A percentile compares a stretch with the other conserved stretches of the same genome.
Evolutionary conservation across 2,329 filamentous ascomycete species (phyloP).

Genomic region (Penicillium decumbens): DNA sequence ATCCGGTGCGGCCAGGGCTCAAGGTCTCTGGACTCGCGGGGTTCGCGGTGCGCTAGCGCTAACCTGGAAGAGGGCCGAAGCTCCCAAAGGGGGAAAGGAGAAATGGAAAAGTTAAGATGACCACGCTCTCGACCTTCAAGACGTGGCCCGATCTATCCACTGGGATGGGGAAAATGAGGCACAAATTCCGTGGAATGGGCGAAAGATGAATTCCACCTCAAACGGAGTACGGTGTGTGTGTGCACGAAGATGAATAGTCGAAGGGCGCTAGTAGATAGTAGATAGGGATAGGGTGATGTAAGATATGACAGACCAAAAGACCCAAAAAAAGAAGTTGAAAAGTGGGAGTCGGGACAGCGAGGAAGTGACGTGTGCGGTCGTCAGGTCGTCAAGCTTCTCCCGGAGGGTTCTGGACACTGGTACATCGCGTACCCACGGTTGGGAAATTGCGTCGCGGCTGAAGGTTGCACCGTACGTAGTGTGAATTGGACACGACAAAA

Average conservation of each 20-base stretch:
- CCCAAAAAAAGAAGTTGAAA: neutral
- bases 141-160: neutral
- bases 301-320: neutral
- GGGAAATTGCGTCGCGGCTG: conserved; percentile 7
- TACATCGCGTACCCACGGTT: conserved; percentile 7
- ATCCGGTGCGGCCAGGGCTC: conserved; percentile 16
- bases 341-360: neutral
- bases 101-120: neutral
- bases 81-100: neutral
- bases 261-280: neutral
- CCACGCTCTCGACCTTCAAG: neutral
- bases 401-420: conserved; percentile 11
- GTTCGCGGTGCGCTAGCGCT: conserved; percentile 16
- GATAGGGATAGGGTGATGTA: neutral
- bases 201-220: neutral
- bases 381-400: conserved; percentile 8
- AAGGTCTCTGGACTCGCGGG: conserved; percentile 19
- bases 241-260: neutral
- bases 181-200: neutral
- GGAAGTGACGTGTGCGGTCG: conserved; percentile 21
- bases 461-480: conserved; percentile 3
- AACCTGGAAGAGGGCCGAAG: conserved; percentile 15
- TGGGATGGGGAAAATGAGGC: neutral
- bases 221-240: neutral
- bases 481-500: neutral